These are phyloP conservation scores for Chalciporus pseudorubinellus DNA, from an alignment of 768 basidiomycete genomes.

Conservation along the genomic window DNA sequence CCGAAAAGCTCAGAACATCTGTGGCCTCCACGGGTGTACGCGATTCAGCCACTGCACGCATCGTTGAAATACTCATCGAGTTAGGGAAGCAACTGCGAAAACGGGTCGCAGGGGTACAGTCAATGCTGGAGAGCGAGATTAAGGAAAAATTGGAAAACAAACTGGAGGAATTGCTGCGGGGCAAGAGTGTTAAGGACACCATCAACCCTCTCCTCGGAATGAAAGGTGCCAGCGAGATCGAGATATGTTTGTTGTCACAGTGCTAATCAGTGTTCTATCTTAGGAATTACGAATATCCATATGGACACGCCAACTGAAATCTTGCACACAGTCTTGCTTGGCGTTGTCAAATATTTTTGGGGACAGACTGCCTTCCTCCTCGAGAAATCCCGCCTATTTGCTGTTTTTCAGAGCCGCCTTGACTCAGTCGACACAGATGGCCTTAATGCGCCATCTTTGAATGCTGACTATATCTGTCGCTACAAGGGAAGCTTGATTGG, in stretches of 20 bases:
- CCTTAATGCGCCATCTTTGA: constrained; percentile 24
- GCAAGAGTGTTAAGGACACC: constrained; percentile 2
- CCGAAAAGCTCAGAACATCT: no score
- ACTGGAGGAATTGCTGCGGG: no score
- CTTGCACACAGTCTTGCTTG: constrained; percentile 33
- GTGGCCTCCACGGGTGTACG: no score
- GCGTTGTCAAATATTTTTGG: constrained; percentile 34
- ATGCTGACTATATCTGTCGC: constrained; percentile 31
- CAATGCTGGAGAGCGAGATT: background rate
- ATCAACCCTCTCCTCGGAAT: constrained; percentile 13
- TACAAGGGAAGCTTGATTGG: constrained; percentile 32
- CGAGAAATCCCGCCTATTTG: constrained; percentile 20
- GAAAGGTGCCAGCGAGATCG: no score
- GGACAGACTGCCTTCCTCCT: constrained; percentile 18
- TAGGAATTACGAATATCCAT: constrained; percentile 29
- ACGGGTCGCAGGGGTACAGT: background rate
- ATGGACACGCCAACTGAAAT: constrained; percentile 33
- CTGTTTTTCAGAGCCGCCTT: constrained; percentile 24
- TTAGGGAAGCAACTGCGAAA: constrained; percentile 23
- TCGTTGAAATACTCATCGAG: constrained; percentile 22
- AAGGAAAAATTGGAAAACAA: no score
- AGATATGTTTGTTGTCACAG: no score
- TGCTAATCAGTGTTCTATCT: no score
- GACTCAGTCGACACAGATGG: constrained; percentile 24
- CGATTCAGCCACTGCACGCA: no score